A percentile compares a stretch with the other conserved stretches of the same genome.
Evolutionary conservation across 176 grass and related monocot species (phyloP).

Genomic region (Cocos nucifera): DNA sequence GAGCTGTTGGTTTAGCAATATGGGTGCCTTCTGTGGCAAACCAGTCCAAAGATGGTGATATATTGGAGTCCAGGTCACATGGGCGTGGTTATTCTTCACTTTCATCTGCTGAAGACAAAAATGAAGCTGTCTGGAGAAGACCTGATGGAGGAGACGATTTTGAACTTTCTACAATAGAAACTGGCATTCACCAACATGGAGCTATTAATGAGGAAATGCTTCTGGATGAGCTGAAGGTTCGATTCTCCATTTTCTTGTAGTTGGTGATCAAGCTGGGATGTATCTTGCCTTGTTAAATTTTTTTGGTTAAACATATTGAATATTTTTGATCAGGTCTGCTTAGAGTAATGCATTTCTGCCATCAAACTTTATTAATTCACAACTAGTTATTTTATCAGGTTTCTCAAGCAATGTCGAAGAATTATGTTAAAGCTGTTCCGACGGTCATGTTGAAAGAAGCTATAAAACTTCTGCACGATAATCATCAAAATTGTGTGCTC

Average conservation of each 20-base stretch:
- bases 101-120: slow-evolving; percentile 44
- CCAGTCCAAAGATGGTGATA: slow-evolving; percentile 48
- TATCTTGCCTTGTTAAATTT: slow-evolving; percentile 2
- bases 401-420: slow-evolving; percentile 84
- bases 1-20: slow-evolving; percentile 95
- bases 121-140: slow-evolving; percentile 32
- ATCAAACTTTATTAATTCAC: no score
- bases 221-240: slow-evolving; percentile 95
- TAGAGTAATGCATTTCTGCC: no score
- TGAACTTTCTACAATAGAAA: slow-evolving; percentile 52
- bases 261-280: not conserved
- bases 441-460: slow-evolving; percentile 58
- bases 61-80: slow-evolving; percentile 36
- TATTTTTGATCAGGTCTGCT: no score
- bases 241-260: slow-evolving; percentile 6
- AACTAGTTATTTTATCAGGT: slow-evolving; percentile 31
- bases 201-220: slow-evolving; percentile 71
- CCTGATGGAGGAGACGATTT: slow-evolving; percentile 44
- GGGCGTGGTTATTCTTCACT: slow-evolving; percentile 74
- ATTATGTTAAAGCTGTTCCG: slow-evolving; percentile 52
- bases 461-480: slow-evolving; percentile 64
- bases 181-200: slow-evolving; percentile 42
- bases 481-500: slow-evolving; percentile 86
- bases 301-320: not conserved
- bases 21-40: slow-evolving; percentile 97